phyloP scores from a whole-genome alignment of 805 yeast species.

The Saturnispora besseyi region DNA sequence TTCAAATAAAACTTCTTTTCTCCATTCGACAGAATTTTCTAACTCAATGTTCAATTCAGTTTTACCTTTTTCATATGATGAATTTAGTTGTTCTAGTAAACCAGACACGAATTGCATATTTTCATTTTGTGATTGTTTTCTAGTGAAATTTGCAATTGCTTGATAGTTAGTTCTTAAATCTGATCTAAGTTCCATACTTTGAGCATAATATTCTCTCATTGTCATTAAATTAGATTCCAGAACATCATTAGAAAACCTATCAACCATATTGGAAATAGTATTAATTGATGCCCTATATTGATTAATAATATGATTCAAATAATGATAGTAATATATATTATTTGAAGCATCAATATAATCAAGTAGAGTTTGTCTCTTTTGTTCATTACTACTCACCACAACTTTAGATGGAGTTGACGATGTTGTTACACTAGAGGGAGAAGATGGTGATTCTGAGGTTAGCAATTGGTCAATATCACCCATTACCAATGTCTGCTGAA shows the following conservation, averaged over 20 bases:
- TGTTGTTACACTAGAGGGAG: conserved; percentile 2
- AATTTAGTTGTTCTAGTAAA: conserved; percentile 21
- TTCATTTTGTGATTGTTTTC: conserved; percentile 25
- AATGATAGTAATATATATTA: conserved; percentile 24
- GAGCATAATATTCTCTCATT: conserved; percentile 25
- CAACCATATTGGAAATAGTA: conserved; percentile 20
- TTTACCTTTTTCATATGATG: conserved; percentile 21
- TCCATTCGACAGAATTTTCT: conserved; percentile 18
- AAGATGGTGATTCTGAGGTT: background rate
- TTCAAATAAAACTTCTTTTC: conserved; percentile 18
- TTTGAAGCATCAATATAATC: conserved; percentile 25
- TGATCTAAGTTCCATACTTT: conserved; percentile 17
- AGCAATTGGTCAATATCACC: background rate
- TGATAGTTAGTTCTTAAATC: conserved; percentile 25
- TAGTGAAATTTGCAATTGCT: conserved; percentile 25
- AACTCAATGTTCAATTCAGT: conserved; percentile 17
- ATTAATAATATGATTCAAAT: conserved; percentile 23
- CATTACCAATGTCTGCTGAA: conserved; percentile 9
- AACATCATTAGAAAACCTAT: conserved; percentile 23
- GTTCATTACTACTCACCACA: conserved; percentile 5
- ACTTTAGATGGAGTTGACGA: conserved; percentile 9
- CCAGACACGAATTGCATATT: conserved; percentile 22
- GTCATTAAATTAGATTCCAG: conserved; percentile 26
- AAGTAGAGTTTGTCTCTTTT: conserved; percentile 13
- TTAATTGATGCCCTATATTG: conserved; percentile 23